Percentiles rank a stretch among this genome's conserved stretches.
Evolutionary conservation across 1,139 yeast species (phyloP).

Genomic region (Saccharomycopsis hybrid): DNA sequence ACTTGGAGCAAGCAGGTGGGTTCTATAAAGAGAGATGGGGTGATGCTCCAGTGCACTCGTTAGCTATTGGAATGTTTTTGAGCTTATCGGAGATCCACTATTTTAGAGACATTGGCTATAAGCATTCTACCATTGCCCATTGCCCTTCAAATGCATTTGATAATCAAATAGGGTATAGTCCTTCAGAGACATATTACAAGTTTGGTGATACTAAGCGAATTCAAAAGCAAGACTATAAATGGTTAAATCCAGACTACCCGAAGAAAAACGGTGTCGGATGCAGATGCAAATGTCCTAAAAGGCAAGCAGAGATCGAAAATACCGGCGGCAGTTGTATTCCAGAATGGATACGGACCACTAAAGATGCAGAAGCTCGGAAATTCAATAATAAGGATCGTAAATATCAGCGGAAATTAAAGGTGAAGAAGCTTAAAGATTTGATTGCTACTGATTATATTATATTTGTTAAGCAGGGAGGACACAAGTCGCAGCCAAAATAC

Average conservation of each 20-base stretch:
- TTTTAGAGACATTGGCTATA: slow-evolving; percentile 84
- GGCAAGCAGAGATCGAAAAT: slow-evolving; percentile 48
- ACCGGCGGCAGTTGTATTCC: slow-evolving; percentile 47
- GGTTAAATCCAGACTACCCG: slow-evolving; percentile 44
- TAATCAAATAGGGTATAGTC: slow-evolving; percentile 43
- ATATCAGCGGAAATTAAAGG: slow-evolving; percentile 11
- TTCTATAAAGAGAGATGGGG: slow-evolving; percentile 92
- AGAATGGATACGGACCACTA: slow-evolving; percentile 45
- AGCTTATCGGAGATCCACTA: slow-evolving; percentile 69
- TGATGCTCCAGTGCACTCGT: slow-evolving; percentile 87
- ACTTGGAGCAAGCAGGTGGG: slow-evolving; percentile 67
- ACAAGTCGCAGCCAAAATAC: slow-evolving; percentile 6
- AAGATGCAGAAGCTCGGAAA: slow-evolving; percentile 27
- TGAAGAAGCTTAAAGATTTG: slow-evolving; percentile 10
- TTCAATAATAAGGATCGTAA: slow-evolving; percentile 21
- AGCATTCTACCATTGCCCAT: slow-evolving; percentile 71
- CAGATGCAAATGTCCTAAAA: slow-evolving; percentile 70
- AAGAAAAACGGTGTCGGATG: slow-evolving; percentile 67
- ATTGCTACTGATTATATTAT: slow-evolving; percentile 11
- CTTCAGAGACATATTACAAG: slow-evolving; percentile 26
- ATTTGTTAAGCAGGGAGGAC: neutral
- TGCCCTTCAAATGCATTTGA: slow-evolving; percentile 64
- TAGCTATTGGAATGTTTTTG: slow-evolving; percentile 71
- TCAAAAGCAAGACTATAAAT: slow-evolving; percentile 23
- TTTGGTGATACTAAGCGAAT: slow-evolving; percentile 28